Evolutionary conservation across 1,284 basidiomycete species (phyloP).

Genomic region (Fomitopsis pinicola): DNA sequence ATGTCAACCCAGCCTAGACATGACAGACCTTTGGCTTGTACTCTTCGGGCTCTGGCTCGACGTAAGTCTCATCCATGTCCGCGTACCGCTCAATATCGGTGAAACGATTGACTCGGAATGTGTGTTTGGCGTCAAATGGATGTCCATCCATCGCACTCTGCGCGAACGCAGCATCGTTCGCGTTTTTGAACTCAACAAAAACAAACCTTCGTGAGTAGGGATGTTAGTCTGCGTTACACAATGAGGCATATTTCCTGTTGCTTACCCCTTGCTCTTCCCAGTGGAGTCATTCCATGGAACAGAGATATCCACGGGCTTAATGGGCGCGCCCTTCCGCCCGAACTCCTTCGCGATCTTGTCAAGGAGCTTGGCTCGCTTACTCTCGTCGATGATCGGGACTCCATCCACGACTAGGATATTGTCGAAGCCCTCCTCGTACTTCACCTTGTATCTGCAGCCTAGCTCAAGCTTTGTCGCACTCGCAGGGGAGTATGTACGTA

Average conservation of each 20-base stretch:
- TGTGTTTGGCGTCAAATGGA: slow-evolving; percentile 91
- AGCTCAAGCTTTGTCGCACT: slow-evolving; percentile 6
- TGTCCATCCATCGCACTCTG: slow-evolving; percentile 80
- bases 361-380: slow-evolving; percentile 75
- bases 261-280: slow-evolving; percentile 84
- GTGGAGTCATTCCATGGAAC: slow-evolving; percentile 82
- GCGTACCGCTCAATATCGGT: slow-evolving; percentile 89
- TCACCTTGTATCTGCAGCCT: slow-evolving; percentile 68
- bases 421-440: slow-evolving; percentile 81
- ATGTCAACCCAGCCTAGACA: no score
- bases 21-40: slow-evolving; percentile 70
- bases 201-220: slow-evolving; percentile 55
- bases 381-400: slow-evolving; percentile 81
- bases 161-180: slow-evolving; percentile 81
- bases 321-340: slow-evolving; percentile 69
- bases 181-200: slow-evolving; percentile 85
- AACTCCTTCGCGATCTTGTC: slow-evolving; percentile 83
- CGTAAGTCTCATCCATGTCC: slow-evolving; percentile 79
- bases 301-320: slow-evolving; percentile 74
- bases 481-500: slow-evolving; percentile 33
- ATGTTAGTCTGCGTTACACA: neutral
- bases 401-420: slow-evolving; percentile 87
- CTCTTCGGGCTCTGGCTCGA: slow-evolving; percentile 76
- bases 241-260: slow-evolving; percentile 19
- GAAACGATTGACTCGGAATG: slow-evolving; percentile 88